Base-by-base conservation (phyloP, 2,329 filamentous ascomycete species). In the Tolypocladium tropicale region DNA sequence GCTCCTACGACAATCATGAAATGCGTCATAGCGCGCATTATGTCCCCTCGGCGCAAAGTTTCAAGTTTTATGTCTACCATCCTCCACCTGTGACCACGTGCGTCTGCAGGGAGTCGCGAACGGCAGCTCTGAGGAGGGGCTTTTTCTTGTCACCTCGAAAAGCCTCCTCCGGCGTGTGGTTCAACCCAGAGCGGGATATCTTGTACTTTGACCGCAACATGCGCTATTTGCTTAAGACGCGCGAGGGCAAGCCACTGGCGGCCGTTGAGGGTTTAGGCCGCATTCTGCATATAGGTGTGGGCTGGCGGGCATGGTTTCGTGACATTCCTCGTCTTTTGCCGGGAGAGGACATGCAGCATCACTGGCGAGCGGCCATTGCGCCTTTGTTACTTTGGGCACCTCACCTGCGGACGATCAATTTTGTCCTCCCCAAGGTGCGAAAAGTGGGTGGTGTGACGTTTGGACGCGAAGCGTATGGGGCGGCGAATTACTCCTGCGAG, bases 191-290 rank as follows among this genome's bases (percentile, higher is more conserved):
- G 23, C 56, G 57, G 0, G 64, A 69, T 53, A 57, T 70, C 16
- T 58, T 72, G 16, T 68, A 69, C 48, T 60, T 70, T 28, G 64
- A 66, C 48, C 62, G 65, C 49, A 65, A 65, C 30, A 62, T 64
- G 52, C 50, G 46, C 30, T 51, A 49, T n/a, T 41, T 49, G 32
- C 53, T 68, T 1, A 25, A 53, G 2, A 36, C 33, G 30, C 28
- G 46, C 28, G 18, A 33, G 28, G 46, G 28, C 7, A 32, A 18
- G 46, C 46, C 46, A 21, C 46, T 50, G 3, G 46, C 5, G 18
- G 5, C 2, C 30, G 49, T 68, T 0, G 12, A 55, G 1, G 62
- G 65, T 12, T 60, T 65, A 52, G 66, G 68, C 10, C 58, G 55
- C 23, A 62, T 68, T 0, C 57, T 62, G 23, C 58, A 70, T n/a